Conservation (phyloP, 305 asterid species). For the Solanum hybrid region DNA sequence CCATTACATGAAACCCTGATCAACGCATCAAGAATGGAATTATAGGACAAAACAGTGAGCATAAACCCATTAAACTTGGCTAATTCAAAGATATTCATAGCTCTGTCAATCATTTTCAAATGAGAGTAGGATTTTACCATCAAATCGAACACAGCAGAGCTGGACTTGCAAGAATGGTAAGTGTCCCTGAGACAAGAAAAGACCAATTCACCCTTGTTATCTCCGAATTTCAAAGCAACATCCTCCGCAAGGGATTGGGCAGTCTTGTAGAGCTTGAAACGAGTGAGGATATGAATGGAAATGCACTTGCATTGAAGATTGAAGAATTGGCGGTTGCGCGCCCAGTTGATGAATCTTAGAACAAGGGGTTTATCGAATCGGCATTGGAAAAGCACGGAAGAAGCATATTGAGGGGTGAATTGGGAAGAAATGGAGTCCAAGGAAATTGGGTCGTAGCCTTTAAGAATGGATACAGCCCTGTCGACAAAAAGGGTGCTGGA, state of each 20-base stretch:
- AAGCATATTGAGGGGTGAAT: slow-evolving; percentile 57
- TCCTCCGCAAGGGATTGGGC: slow-evolving; percentile 60
- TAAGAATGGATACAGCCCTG: slow-evolving; percentile 49
- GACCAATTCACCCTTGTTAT: slow-evolving; percentile 29
- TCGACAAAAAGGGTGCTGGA: slow-evolving; percentile 34
- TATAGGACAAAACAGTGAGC: slow-evolving; percentile 65
- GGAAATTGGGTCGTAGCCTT: slow-evolving; percentile 33
- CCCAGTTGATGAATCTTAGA: slow-evolving; percentile 58
- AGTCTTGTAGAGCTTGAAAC: slow-evolving; percentile 56
- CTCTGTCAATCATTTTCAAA: slow-evolving; percentile 58
- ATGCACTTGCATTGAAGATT: slow-evolving; percentile 52
- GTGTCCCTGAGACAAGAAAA: slow-evolving; percentile 49
- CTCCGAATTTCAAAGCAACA: slow-evolving; percentile 20
- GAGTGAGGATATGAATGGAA: slow-evolving; percentile 67
- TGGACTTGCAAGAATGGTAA: slow-evolving; percentile 56
- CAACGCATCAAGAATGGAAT: slow-evolving; percentile 61
- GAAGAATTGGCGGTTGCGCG: slow-evolving; percentile 51
- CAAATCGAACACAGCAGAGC: slow-evolving; percentile 78
- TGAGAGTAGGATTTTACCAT: slow-evolving; percentile 51
- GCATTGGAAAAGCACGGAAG: slow-evolving; percentile 53
- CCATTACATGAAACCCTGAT: slow-evolving; percentile 31
- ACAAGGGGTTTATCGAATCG: slow-evolving; percentile 33
- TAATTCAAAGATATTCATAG: slow-evolving; percentile 31
- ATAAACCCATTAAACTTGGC: slow-evolving; percentile 61
- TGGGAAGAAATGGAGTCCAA: slow-evolving; percentile 41